Conservation (phyloP, 176 grass and related monocot genomes). For the Ensete ventricosum region DNA sequence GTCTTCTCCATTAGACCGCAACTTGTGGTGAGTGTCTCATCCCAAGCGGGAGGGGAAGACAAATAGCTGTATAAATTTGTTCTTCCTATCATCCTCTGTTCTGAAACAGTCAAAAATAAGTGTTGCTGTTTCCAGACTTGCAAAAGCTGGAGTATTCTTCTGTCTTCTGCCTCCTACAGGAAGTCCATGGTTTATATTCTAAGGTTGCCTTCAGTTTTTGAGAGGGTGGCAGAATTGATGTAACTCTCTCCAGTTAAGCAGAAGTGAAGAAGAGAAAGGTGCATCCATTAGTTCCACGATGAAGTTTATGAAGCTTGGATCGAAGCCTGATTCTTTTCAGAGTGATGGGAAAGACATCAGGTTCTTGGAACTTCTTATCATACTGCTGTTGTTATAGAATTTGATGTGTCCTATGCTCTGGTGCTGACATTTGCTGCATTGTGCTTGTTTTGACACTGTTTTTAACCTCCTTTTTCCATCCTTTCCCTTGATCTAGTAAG, state of each 20-base stretch:
- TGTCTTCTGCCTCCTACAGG: conserved; percentile 8
- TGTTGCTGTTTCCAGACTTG: conserved; percentile 27
- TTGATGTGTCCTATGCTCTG: conserved; percentile 1
- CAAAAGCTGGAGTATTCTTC: conserved; percentile 45
- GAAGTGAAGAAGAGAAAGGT: neutral
- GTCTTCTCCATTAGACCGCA: conserved; percentile 23
- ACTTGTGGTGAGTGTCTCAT: conserved; percentile 16
- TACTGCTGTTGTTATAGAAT: neutral
- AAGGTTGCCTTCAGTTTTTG: conserved; percentile 17
- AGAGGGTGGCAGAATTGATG: conserved; percentile 15
- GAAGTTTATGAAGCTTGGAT: conserved; percentile 99
- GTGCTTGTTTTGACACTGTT: neutral
- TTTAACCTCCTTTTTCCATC: neutral
- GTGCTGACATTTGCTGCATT: neutral
- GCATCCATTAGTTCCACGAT: conserved; percentile 33
- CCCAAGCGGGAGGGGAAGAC: neutral
- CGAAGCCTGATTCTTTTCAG: conserved; percentile 85
- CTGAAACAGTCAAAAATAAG: conserved; percentile 21
- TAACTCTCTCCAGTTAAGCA: conserved; percentile 4
- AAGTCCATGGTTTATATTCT: conserved; percentile 9
- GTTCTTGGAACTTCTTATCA: conserved; percentile 27
- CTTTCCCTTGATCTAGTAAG: neutral
- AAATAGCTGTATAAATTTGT: conserved; percentile 31
- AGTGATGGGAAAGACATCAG: conserved; percentile 67
- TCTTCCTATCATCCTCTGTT: conserved; percentile 10